Evolutionary conservation across 805 yeast species (phyloP), one percentile per base, ranked within the genome.

Genomic region (Kuraishia ogatae): DNA sequence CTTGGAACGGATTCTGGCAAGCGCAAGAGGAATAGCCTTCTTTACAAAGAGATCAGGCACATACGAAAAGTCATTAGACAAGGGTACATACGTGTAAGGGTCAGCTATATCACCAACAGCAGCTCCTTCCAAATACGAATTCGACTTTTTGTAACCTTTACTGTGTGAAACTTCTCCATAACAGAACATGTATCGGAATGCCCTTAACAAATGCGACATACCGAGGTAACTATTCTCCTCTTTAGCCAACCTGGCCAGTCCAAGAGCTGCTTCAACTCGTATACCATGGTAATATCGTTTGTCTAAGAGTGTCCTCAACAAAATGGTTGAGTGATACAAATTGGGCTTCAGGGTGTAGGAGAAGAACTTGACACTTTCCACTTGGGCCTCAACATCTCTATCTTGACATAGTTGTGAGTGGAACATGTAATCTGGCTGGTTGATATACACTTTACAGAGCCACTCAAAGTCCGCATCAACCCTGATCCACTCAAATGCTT

Each of bases 381-480:
- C 70, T 64, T 94, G 99, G 0, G 99, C 99, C 58, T 91, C 97
- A 20, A 94, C 96, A 65, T 94, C 99, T 58, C 97, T 74, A 69
- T 94, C 99, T 65, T 91, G 96, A 61, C 89, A 94, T 29, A 94
- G 71, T 64, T 94, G 99, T 0, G 98, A 89, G 0, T 90, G 88
- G 66, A 81, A 94, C 97, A 94, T 94, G 64, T 90, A 87, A 62
- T 91, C 97, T 0, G 97, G 96, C 69, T 92, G 97, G 61, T 85
- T 89, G 39, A 94, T 82, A 56, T 83, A 78, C 22, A 89, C 75
- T 60, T 81, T 82, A 57, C 96, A 89, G 52, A 94, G 86, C 99
- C 99, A 94, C 67, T 94, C 99, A 63, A 86, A 88, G 67, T 94
- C 99, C 0, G 97, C 92, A 71, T 94, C 99, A n/a, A 93, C 89